Percentiles rank a stretch among this genome's conserved stretches.
These are phyloP conservation scores for Pogostemon cablin DNA, from an alignment of 257 asterid genomes.

Conservation along the genomic window DNA sequence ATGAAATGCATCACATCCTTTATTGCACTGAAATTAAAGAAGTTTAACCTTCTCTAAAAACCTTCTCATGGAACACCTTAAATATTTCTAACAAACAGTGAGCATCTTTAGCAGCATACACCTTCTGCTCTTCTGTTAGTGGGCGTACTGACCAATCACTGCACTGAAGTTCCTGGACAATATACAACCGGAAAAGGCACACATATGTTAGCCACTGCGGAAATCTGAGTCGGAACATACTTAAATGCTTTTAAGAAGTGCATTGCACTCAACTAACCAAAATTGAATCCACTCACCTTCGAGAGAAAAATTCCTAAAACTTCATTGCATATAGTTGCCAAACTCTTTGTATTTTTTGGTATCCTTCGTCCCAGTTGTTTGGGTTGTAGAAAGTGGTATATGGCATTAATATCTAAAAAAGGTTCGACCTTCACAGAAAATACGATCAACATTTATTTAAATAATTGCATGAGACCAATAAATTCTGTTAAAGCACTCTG, in stretches of 20 bases:
- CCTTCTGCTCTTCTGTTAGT: conserved; percentile 79
- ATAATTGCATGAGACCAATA: conserved; percentile 11
- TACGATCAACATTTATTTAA: not conserved
- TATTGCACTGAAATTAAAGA: conserved; percentile 3
- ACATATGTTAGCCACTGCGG: not conserved
- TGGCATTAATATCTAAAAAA: conserved; percentile 64
- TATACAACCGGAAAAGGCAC: not conserved
- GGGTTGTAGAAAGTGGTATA: conserved; percentile 64
- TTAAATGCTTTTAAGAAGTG: conserved; percentile 6
- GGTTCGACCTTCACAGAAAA: conserved; percentile 76
- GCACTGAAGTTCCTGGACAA: conserved; percentile 85
- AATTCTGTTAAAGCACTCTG: not conserved
- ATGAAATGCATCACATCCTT: not conserved
- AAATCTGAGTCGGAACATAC: not conserved
- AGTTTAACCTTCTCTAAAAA: conserved; percentile 68
- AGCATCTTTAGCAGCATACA: conserved; percentile 91
- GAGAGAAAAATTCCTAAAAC: conserved; percentile 77
- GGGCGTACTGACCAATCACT: conserved; percentile 99
- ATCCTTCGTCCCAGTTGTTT: conserved; percentile 55
- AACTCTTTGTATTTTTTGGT: conserved; percentile 73
- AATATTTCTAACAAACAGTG: conserved; percentile 75
- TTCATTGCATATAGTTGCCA: conserved; percentile 82
- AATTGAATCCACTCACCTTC: conserved; percentile 51
- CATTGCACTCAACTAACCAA: not conserved
- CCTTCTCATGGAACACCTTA: conserved; percentile 59